A percentile compares a stretch with the other conserved stretches of the same genome.
Conservation (phyloP, 805 yeast genomes). For the Sporopachydermia quercuum region DNA sequence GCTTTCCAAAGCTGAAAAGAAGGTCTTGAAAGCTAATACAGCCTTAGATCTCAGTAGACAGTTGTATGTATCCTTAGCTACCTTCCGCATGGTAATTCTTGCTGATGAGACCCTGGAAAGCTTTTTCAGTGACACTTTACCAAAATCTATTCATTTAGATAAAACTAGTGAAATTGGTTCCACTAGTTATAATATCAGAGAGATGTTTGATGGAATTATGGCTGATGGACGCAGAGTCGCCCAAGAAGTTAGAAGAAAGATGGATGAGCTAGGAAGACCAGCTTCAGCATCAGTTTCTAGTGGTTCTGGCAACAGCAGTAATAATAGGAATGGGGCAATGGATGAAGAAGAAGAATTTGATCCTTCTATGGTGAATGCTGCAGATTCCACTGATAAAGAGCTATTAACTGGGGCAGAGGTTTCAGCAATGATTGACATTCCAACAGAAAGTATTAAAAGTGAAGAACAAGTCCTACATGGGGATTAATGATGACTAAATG, state of each 20-base stretch:
- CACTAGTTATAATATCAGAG: constrained; percentile 39
- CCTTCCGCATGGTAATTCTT: constrained; percentile 84
- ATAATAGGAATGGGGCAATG: constrained; percentile 11
- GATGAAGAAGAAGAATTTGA: constrained; percentile 32
- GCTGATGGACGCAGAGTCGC: constrained; percentile 93
- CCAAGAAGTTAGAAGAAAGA: constrained; percentile 71
- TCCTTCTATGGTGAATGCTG: constrained; percentile 26
- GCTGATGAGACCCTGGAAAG: constrained; percentile 91
- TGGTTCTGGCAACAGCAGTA: constrained; percentile 5
- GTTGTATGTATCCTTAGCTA: constrained; percentile 59
- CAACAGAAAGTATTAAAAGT: neutral
- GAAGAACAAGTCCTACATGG: neutral
- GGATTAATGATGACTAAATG: neutral
- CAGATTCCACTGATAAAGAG: constrained; percentile 29
- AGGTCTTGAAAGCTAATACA: constrained; percentile 44
- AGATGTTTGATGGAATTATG: constrained; percentile 78
- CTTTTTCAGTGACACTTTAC: constrained; percentile 56
- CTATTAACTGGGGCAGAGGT: constrained; percentile 35
- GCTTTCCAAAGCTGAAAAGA: constrained; percentile 14
- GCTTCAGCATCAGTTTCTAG: constrained; percentile 4
- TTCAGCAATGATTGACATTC: constrained; percentile 21
- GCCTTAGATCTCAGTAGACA: constrained; percentile 77
- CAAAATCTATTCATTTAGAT: constrained; percentile 52
- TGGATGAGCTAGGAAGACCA: constrained; percentile 34
- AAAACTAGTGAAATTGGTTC: constrained; percentile 18